Conservation (phyloP, 352 stramenopile genomes). For the Globisporangium orthogonon region DNA sequence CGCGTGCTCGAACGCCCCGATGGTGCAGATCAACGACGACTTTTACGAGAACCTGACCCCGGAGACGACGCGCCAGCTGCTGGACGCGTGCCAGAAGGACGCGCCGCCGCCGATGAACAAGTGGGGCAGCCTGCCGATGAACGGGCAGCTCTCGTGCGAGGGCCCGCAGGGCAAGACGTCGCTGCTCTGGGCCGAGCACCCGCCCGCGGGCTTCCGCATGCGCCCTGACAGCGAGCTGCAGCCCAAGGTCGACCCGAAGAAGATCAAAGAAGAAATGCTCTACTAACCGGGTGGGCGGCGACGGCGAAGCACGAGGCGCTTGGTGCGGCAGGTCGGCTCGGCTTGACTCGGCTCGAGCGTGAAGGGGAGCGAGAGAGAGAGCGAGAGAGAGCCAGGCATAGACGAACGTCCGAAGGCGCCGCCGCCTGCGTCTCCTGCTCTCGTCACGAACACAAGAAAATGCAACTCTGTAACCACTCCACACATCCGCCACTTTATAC, state of each 20-base stretch:
- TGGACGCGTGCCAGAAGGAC: constrained; percentile 96
- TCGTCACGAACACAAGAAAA: too few species aligned
- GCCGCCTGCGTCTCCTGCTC: too few species aligned
- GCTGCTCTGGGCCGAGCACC: constrained; percentile 83
- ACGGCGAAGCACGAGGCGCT: neutral
- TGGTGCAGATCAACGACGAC: constrained; percentile 99
- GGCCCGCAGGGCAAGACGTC: constrained; percentile 95
- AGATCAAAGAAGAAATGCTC: constrained; percentile 88
- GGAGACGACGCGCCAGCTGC: constrained; percentile 94
- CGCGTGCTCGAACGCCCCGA: constrained; percentile 98
- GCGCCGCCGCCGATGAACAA: constrained; percentile 93
- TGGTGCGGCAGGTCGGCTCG: too few species aligned
- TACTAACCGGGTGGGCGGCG: constrained; percentile 42
- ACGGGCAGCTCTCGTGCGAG: constrained; percentile 98
- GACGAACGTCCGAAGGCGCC: too few species aligned
- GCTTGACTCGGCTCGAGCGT: too few species aligned
- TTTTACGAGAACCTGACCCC: constrained; percentile 98
- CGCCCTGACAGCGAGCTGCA: constrained; percentile 88
- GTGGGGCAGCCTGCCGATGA: constrained; percentile 98
- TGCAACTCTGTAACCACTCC: too few species aligned
- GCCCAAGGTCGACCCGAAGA: constrained; percentile 92
- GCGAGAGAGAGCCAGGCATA: too few species aligned
- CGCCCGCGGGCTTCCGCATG: constrained; percentile 86
- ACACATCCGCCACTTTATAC: too few species aligned
- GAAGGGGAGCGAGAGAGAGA: too few species aligned